Evolutionary conservation across 495 filamentous ascomycete species (phyloP).

Genomic region (Aspergillus kassunensis): DNA sequence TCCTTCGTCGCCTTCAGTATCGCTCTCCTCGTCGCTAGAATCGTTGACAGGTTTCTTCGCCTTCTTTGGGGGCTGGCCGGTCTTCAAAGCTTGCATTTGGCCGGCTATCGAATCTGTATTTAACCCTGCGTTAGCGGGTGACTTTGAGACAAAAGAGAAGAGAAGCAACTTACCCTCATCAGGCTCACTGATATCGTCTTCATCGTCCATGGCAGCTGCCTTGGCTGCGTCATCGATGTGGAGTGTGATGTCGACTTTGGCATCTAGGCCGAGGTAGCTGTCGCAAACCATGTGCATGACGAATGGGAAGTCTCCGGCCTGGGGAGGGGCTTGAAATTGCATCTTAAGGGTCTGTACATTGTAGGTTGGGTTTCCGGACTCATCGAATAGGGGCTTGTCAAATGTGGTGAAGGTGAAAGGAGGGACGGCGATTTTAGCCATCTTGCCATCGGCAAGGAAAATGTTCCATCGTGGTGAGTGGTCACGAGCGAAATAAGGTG

Average conservation of each 20-base stretch:
- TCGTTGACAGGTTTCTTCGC: slow-evolving; percentile 54
- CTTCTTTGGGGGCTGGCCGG: slow-evolving; percentile 57
- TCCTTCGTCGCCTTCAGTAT: slow-evolving; percentile 78
- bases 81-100: slow-evolving; percentile 88
- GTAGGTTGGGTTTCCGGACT: slow-evolving; percentile 75
- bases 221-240: slow-evolving; percentile 87
- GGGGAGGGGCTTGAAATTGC: slow-evolving; percentile 94
- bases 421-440: slow-evolving; percentile 91
- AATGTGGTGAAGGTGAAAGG: slow-evolving; percentile 89
- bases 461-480: slow-evolving; percentile 88
- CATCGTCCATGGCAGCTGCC: slow-evolving; percentile 66
- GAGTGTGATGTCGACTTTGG: slow-evolving; percentile 80
- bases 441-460: slow-evolving; percentile 89
- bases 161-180: slow-evolving; percentile 74
- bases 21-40: slow-evolving; percentile 74
- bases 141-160: slow-evolving; percentile 3
- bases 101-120: slow-evolving; percentile 83
- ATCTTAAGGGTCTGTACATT: slow-evolving; percentile 93
- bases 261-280: slow-evolving; percentile 89
- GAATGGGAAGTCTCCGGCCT: slow-evolving; percentile 88
- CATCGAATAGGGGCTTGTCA: slow-evolving; percentile 76
- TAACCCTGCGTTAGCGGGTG: slow-evolving; percentile 25
- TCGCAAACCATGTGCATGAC: slow-evolving; percentile 89
- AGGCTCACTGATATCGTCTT: slow-evolving; percentile 94
- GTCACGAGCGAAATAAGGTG: slow-evolving; percentile 85